Base-by-base conservation (phyloP, 179 eudicot species). In the Sideroxylon spinosum region DNA sequence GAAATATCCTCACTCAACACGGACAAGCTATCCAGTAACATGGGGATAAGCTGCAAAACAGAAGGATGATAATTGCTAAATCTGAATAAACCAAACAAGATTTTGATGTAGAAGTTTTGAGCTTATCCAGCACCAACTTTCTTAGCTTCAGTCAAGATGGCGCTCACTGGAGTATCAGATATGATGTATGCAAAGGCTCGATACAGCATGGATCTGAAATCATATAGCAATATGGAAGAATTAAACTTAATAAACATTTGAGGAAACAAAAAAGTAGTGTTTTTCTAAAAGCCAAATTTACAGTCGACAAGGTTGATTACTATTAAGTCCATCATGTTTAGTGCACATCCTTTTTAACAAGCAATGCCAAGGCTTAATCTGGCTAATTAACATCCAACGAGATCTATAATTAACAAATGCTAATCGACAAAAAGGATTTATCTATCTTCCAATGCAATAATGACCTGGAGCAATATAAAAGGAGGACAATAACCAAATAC, bases 121-220 rank as follows among this genome's bases (percentile, higher is more conserved):
- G 52, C 64, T 23, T 73, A 68, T 78, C 46, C 32, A 61, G 26
- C 52, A 57, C 84, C 75, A 79, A 95, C 98, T 97, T 91, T 91
- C 80, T 84, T 90, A 65, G 91, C 86, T 78, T 95, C 99, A 74
- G 84, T 82, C 86, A 90, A 71, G 74, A 95, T 61, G 81, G 93
- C 99, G 77, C 80, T 81, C 26, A 89, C 80, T 61, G 98, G 99
- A 77, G 97, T 78, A 73, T 88, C 81, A 25, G 86, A 85, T 66
- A 95, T 75, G 23, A 93, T 82, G 83, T 91, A 91, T 57, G 94
- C 97, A 81, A 91, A 86, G 22, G 94, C 97, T 73, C 88, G 90
- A 82, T 85, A 89, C 48, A 95, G 88, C 92, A 88, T 86, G 50
- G 87, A 86, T 86, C 97, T 95, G 93, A 57, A 79, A 86, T 76